These are phyloP conservation scores for Phanerochaete sordida DNA, from an alignment of 768 basidiomycete species.

Conservation along the genomic window DNA sequence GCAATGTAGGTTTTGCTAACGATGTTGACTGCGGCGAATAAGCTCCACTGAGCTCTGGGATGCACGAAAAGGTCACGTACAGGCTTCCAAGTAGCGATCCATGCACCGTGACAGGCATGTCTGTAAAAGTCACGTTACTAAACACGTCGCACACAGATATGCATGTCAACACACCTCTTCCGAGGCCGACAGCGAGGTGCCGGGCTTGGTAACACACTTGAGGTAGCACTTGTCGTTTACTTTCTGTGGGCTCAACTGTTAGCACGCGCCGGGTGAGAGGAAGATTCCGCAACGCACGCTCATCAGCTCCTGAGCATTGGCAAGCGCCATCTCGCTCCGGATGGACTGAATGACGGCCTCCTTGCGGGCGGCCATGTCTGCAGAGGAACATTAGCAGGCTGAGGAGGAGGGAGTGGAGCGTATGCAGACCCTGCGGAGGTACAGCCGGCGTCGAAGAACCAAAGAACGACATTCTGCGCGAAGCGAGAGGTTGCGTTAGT, in stretches of 20 bases:
- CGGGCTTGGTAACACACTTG: slow-evolving; percentile 78
- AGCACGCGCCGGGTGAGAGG: neutral
- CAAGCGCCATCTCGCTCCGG: slow-evolving; percentile 64
- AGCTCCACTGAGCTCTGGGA: neutral
- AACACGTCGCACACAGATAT: neutral
- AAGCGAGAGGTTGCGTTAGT: neutral
- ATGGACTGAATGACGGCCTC: slow-evolving; percentile 58
- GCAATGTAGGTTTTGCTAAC: slow-evolving; percentile 67
- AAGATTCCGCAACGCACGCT: slow-evolving; percentile 42
- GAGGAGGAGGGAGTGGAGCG: neutral
- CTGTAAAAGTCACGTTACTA: slow-evolving; percentile 33
- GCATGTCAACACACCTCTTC: slow-evolving; percentile 56
- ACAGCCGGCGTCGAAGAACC: slow-evolving; percentile 1
- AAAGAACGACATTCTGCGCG: slow-evolving; percentile 2
- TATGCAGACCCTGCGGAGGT: slow-evolving; percentile 1
- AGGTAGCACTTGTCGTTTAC: slow-evolving; percentile 73
- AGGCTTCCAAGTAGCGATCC: slow-evolving; percentile 83
- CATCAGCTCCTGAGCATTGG: slow-evolving; percentile 80
- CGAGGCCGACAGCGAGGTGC: slow-evolving; percentile 58
- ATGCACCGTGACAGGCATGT: slow-evolving; percentile 73
- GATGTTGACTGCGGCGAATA: slow-evolving; percentile 57
- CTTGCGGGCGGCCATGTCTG: slow-evolving; percentile 37
- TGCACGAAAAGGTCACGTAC: slow-evolving; percentile 42
- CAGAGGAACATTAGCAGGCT: neutral
- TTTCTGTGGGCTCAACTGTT: slow-evolving; percentile 44